These are phyloP conservation scores for Euptelea pleiosperma DNA, from an alignment of 164 flowering plant genomes.

Conservation along the genomic window DNA sequence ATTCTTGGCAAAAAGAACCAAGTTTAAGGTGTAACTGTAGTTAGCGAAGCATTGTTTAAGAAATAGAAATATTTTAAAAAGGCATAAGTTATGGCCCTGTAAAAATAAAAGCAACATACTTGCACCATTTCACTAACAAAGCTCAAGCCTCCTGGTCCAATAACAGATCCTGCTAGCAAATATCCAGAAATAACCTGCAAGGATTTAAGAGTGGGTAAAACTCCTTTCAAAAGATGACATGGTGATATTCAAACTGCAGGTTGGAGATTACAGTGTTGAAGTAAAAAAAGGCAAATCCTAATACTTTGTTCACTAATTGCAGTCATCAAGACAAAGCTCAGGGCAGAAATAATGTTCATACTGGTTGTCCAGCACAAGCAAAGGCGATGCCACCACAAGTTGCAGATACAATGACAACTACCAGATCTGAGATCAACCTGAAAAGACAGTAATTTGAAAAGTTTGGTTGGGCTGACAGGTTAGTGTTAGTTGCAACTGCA, in stretches of 20 bases:
- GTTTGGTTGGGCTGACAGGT: slow-evolving; percentile 9
- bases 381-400: slow-evolving; percentile 98
- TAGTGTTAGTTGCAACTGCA: background rate
- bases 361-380: slow-evolving; percentile 99
- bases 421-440: slow-evolving; percentile 92
- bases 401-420: slow-evolving; percentile 92
- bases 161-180: slow-evolving; percentile 89
- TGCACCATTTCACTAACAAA: slow-evolving; percentile 97
- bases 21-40: no score
- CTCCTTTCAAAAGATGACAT: background rate
- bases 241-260: background rate
- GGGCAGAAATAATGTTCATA: slow-evolving; percentile 25
- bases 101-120: slow-evolving; percentile 39
- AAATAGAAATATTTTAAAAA: background rate
- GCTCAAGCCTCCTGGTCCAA: slow-evolving; percentile 94
- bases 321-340: slow-evolving; percentile 18
- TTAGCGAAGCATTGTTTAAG: background rate
- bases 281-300: slow-evolving; percentile 1
- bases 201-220: background rate
- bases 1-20: no score
- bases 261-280: background rate
- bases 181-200: slow-evolving; percentile 96
- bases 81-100: background rate
- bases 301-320: slow-evolving; percentile 8
- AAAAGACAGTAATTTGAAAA: slow-evolving; percentile 13